phyloP scores from a whole-genome alignment of 75 land plant genomes.

The Selaginella moellendorffii region DNA sequence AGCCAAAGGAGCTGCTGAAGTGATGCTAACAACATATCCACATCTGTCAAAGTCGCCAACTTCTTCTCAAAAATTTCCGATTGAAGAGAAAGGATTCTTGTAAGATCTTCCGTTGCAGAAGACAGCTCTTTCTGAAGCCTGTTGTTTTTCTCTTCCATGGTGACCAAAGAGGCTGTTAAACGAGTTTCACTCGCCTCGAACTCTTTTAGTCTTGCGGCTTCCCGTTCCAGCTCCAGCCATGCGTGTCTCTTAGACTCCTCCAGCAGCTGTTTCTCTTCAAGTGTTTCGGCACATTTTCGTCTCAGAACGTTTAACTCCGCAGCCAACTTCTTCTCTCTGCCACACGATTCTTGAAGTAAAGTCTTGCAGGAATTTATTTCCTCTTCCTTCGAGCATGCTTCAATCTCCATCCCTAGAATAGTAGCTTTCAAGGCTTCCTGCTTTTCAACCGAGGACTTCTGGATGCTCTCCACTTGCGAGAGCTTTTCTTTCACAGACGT shows the following conservation, averaged over 20 bases:
- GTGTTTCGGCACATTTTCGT: constrained; percentile 65
- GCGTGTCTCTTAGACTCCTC: constrained; percentile 40
- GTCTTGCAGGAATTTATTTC: too few relatives aligned
- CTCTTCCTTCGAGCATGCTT: too few relatives aligned
- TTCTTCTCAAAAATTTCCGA: constrained; percentile 30
- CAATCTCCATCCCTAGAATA: too few relatives aligned
- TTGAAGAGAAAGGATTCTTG: constrained; percentile 11
- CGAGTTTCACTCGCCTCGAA: not conserved
- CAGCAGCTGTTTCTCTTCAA: constrained; percentile 35
- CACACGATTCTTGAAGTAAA: not conserved
- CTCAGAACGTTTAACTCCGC: not conserved
- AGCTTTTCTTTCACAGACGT: not conserved
- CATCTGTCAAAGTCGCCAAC: constrained; percentile 21
- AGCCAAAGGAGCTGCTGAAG: too few relatives aligned
- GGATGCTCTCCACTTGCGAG: not conserved
- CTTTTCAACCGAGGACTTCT: too few relatives aligned
- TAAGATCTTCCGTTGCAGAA: constrained; percentile 20
- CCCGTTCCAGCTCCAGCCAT: constrained; percentile 29
- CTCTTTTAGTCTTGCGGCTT: constrained; percentile 11
- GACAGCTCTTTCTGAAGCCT: constrained; percentile 10
- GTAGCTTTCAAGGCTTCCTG: too few relatives aligned
- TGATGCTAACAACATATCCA: too few relatives aligned
- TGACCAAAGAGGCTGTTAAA: not conserved
- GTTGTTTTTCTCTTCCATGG: constrained; percentile 17
- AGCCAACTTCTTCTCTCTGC: not conserved